Conservation (phyloP, 2,329 filamentous ascomycete species). For the Alternaria triticina region DNA sequence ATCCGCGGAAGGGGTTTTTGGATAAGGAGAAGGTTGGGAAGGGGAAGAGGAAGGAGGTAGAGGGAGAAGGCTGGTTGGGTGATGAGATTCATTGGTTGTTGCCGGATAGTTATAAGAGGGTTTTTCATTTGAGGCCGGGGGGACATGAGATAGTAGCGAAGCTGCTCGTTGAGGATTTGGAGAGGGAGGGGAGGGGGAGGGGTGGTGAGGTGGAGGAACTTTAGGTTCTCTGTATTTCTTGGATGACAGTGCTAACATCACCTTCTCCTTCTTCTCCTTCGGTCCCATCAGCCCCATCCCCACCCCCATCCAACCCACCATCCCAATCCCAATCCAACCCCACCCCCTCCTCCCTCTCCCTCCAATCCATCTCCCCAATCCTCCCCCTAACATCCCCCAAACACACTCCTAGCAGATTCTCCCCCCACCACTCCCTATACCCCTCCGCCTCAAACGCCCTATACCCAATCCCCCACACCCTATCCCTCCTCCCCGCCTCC, state of each 20-base stretch:
- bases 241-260: not conserved
- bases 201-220: not conserved
- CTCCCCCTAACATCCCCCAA: slow-evolving; percentile 63
- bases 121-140: slow-evolving; percentile 37
- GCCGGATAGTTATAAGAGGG: slow-evolving; percentile 39
- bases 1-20: slow-evolving; percentile 31
- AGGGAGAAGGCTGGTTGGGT: not conserved
- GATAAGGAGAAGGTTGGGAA: slow-evolving; percentile 17
- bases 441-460: slow-evolving; percentile 21
- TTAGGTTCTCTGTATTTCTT: not conserved
- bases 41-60: not conserved
- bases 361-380: slow-evolving; percentile 44
- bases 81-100: slow-evolving; percentile 38
- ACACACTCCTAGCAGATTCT: slow-evolving; percentile 68
- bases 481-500: slow-evolving; percentile 7
- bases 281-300: rapidly evolving
- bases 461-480: slow-evolving; percentile 22
- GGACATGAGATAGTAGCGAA: slow-evolving; percentile 33
- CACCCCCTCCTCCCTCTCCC: not conserved
- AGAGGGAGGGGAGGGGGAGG: not conserved
- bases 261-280: not conserved
- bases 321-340: not conserved
- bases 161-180: not conserved
- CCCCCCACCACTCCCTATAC: slow-evolving; percentile 61
- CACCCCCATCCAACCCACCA: not conserved